Percentiles rank a stretch among this genome's conserved stretches.
These are phyloP conservation scores for Luffa acutangula DNA, from an alignment of 306 rosid species.

Conservation along the genomic window DNA sequence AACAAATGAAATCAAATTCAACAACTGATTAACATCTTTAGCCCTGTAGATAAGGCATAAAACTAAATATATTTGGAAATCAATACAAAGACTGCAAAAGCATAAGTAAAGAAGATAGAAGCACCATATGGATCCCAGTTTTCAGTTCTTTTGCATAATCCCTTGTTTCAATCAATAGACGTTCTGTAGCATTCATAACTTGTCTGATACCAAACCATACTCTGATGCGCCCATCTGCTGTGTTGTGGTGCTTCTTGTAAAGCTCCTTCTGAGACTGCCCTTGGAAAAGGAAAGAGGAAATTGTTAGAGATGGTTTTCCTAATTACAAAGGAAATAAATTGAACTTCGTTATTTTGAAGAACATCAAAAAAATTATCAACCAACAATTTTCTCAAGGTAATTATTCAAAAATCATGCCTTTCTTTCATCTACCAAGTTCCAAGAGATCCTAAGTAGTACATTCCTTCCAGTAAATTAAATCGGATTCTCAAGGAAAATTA, in stretches of 20 bases:
- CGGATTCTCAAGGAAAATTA: no score
- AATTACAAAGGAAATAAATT: background rate
- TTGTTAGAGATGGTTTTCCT: background rate
- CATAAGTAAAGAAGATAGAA: background rate
- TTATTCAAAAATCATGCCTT: background rate
- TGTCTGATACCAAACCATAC: constrained; percentile 84
- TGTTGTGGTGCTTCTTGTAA: constrained; percentile 55
- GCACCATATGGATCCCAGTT: constrained; percentile 87
- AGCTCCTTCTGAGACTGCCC: constrained; percentile 62
- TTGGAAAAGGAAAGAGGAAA: background rate
- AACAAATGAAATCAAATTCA: background rate
- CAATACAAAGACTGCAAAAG: background rate
- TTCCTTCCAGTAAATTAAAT: background rate
- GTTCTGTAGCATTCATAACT: constrained; percentile 69
- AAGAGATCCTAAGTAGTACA: background rate
- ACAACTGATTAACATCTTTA: background rate
- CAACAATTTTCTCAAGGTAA: background rate
- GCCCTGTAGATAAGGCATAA: background rate
- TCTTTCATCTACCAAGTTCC: background rate
- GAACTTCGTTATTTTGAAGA: background rate
- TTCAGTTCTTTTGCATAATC: constrained; percentile 51
- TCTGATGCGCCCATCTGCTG: constrained; percentile 70
- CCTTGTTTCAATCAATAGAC: constrained; percentile 55
- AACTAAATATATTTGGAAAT: background rate
- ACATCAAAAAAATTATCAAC: background rate